Evolutionary conservation across 2,329 filamentous ascomycete species (phyloP).

Genomic region (Didymella lethalis): DNA sequence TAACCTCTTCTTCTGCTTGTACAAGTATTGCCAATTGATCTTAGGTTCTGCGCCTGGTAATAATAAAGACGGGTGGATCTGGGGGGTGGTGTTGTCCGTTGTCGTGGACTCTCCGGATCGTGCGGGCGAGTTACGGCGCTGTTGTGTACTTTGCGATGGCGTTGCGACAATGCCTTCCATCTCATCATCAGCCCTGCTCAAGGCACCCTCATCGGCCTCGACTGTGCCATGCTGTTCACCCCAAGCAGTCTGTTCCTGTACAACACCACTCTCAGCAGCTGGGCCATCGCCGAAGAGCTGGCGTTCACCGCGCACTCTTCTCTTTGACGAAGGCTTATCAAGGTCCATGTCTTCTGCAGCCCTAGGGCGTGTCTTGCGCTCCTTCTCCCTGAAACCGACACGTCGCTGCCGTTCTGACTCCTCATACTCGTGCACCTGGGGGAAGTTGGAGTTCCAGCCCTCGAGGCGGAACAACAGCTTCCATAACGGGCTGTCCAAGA

Average conservation of each 20-base stretch:
- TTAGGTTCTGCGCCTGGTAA: slow-evolving; percentile 59
- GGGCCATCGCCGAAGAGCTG: slow-evolving; percentile 52
- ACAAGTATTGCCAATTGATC: slow-evolving; percentile 92
- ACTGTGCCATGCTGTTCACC: slow-evolving; percentile 58
- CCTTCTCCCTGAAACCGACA: slow-evolving; percentile 47
- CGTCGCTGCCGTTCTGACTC: slow-evolving; percentile 56
- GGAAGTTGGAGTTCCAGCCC: slow-evolving; percentile 78
- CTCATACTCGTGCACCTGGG: slow-evolving; percentile 73
- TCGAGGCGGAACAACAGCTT: slow-evolving; percentile 81
- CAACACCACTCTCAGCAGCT: slow-evolving; percentile 30
- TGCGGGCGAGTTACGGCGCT: slow-evolving; percentile 28
- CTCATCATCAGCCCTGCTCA: slow-evolving; percentile 39
- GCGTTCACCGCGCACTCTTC: slow-evolving; percentile 56
- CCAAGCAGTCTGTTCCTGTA: slow-evolving; percentile 46
- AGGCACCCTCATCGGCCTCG: slow-evolving; percentile 54
- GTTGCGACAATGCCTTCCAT: slow-evolving; percentile 49
- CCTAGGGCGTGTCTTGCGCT: slow-evolving; percentile 57
- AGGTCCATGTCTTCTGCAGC: slow-evolving; percentile 57
- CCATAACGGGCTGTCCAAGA: slow-evolving; percentile 87
- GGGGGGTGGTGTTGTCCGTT: slow-evolving; percentile 24
- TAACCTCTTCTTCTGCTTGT: slow-evolving; percentile 82
- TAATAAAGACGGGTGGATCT: slow-evolving; percentile 45
- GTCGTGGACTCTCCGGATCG: slow-evolving; percentile 18
- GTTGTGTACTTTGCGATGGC: slow-evolving; percentile 26
- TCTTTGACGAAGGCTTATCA: slow-evolving; percentile 62